A percentile compares a stretch with the other conserved stretches of the same genome.
phyloP scores from a whole-genome alignment of 257 asterid species.

The Solanum stenotomum region DNA sequence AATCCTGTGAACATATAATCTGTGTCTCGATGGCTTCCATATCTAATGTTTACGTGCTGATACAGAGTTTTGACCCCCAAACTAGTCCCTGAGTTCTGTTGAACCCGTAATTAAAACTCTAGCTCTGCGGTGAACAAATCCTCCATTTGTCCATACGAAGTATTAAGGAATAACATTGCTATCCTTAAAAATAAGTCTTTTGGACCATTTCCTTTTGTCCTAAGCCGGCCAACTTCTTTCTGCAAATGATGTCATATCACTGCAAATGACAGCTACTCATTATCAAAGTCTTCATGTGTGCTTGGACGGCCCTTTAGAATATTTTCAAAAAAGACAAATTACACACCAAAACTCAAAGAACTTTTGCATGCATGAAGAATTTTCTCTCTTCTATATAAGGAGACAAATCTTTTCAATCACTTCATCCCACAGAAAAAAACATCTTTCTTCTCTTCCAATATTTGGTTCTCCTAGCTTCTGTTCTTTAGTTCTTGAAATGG shows the following conservation, averaged over 20 bases:
- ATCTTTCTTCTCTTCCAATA: neutral
- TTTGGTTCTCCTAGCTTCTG: neutral
- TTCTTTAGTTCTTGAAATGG: slow-evolving; percentile 1
- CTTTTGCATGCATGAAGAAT: neutral
- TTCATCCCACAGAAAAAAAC: neutral
- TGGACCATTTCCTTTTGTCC: neutral
- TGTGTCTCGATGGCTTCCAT: neutral
- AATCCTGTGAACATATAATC: neutral
- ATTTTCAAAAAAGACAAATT: neutral
- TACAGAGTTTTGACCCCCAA: neutral
- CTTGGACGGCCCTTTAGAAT: neutral
- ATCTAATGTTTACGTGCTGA: neutral
- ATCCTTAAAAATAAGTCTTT: neutral
- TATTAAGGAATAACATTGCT: neutral
- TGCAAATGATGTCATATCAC: neutral
- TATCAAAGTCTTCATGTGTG: neutral
- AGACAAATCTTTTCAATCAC: neutral
- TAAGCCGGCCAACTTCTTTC: neutral
- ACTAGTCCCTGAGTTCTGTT: neutral
- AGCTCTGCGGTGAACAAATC: neutral
- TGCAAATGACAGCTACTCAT: neutral
- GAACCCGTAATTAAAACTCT: neutral
- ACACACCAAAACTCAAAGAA: neutral
- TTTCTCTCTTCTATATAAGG: neutral
- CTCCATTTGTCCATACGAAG: neutral